phyloP scores from a whole-genome alignment of 306 rosid species.

The Castanea sativa region DNA sequence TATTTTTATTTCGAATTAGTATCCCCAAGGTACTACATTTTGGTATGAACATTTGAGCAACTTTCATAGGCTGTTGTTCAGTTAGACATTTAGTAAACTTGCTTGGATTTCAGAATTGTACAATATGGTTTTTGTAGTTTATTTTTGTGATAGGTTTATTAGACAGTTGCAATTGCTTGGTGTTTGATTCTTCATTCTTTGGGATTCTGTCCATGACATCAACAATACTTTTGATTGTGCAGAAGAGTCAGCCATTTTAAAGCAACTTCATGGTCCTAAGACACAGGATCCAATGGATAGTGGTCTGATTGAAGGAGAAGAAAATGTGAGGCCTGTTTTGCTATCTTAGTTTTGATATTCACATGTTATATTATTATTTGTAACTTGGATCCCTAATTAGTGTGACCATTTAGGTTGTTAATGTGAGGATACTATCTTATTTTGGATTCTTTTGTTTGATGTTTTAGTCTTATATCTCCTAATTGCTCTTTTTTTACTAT shows the following conservation, averaged over 20 bases:
- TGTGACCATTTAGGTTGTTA: background rate
- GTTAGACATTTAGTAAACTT: background rate
- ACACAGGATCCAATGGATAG: conserved; percentile 27
- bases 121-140: background rate
- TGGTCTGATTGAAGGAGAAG: conserved; percentile 42
- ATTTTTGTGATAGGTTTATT: conserved; percentile 7
- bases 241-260: conserved; percentile 29
- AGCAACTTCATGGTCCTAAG: conserved; percentile 13
- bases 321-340: conserved; percentile 47
- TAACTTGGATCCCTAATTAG: background rate
- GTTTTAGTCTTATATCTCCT: background rate
- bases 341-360: background rate
- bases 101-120: background rate
- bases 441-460: background rate
- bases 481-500: background rate
- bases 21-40: background rate
- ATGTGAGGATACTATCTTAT: background rate
- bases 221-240: conserved; percentile 27
- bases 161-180: background rate
- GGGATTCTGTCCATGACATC: conserved; percentile 11
- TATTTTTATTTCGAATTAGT: too few relatives aligned
- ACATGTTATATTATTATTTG: background rate
- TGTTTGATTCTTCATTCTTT: conserved; percentile 15
- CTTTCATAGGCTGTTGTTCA: background rate
- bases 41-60: background rate